phyloP scores from a whole-genome alignment of 495 filamentous ascomycete species.

The Aspergillus steynii region DNA sequence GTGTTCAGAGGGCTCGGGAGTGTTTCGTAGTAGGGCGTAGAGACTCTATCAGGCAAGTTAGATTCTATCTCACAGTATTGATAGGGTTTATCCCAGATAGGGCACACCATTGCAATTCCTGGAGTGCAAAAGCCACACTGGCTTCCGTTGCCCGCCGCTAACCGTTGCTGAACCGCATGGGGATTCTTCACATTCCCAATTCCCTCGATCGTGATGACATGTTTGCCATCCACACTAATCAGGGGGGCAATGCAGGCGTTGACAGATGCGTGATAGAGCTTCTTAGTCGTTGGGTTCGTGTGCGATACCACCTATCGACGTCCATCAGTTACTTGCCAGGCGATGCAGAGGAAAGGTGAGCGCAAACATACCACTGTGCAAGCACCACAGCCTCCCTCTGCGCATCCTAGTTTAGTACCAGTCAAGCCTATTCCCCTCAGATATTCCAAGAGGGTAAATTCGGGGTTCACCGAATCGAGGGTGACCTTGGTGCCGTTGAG shows the following conservation, averaged over 20 bases:
- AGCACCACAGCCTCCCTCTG: slow-evolving; percentile 94
- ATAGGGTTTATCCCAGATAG: slow-evolving; percentile 23
- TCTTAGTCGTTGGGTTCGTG: slow-evolving; percentile 83
- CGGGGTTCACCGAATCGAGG: slow-evolving; percentile 81
- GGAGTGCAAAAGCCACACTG: slow-evolving; percentile 91
- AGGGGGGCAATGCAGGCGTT: slow-evolving; percentile 95
- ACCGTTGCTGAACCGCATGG: slow-evolving; percentile 88
- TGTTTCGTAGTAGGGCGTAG: slow-evolving; percentile 64
- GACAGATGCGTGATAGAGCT: slow-evolving; percentile 87
- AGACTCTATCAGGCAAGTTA: slow-evolving; percentile 54
- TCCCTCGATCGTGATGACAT: slow-evolving; percentile 98
- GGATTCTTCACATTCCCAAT: slow-evolving; percentile 87
- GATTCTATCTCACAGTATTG: slow-evolving; percentile 12
- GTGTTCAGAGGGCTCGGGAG: slow-evolving; percentile 52
- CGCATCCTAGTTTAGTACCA: slow-evolving; percentile 73
- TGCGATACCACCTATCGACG: slow-evolving; percentile 72
- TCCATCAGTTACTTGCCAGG: slow-evolving; percentile 17
- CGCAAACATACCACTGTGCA: slow-evolving; percentile 74
- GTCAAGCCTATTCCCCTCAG: slow-evolving; percentile 87
- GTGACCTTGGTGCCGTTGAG: slow-evolving; percentile 92
- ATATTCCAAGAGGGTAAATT: slow-evolving; percentile 91
- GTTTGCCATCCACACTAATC: slow-evolving; percentile 92
- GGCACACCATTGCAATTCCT: slow-evolving; percentile 93
- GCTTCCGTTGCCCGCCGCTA: slow-evolving; percentile 71
- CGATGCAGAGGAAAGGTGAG: background rate